Percentiles rank a stretch among this genome's conserved stretches.
These are phyloP conservation scores for Monascus ruber DNA, from an alignment of 2,329 filamentous ascomycete species.

Conservation along the genomic window DNA sequence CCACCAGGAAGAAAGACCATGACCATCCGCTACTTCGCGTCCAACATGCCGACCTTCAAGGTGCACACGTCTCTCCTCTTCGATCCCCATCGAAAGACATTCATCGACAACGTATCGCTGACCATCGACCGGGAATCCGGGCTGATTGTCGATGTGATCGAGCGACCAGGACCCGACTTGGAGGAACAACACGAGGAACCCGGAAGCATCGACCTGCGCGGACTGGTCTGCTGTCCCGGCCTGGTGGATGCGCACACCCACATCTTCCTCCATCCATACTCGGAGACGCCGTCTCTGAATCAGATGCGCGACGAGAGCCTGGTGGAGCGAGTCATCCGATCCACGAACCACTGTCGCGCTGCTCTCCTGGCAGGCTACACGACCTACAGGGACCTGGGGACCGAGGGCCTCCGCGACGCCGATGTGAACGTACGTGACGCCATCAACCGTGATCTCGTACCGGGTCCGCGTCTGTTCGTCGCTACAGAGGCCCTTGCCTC, in stretches of 20 bases:
- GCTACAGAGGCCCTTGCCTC: constrained; percentile 24
- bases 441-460: constrained; percentile 43
- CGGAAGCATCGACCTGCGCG: constrained; percentile 44
- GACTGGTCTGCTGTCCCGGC: constrained; percentile 38
- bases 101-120: no score
- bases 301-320: constrained; percentile 49
- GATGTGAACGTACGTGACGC: constrained; percentile 43
- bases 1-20: no score
- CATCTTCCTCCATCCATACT: constrained; percentile 5
- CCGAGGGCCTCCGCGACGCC: constrained; percentile 40
- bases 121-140: no score
- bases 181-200: constrained; percentile 7
- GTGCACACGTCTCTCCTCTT: no score
- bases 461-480: constrained; percentile 46
- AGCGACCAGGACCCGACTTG: background rate
- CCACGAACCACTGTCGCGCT: constrained; percentile 41
- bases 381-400: constrained; percentile 47
- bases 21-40: no score
- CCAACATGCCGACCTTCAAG: no score
- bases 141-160: no score
- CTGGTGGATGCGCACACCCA: constrained; percentile 12
- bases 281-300: constrained; percentile 28
- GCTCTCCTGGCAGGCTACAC: constrained; percentile 49
- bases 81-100: no score
- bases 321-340: constrained; percentile 46